These are phyloP conservation scores for Pythium rhizo-oryzae DNA, from an alignment of 352 stramenopile genomes.

Conservation along the genomic window DNA sequence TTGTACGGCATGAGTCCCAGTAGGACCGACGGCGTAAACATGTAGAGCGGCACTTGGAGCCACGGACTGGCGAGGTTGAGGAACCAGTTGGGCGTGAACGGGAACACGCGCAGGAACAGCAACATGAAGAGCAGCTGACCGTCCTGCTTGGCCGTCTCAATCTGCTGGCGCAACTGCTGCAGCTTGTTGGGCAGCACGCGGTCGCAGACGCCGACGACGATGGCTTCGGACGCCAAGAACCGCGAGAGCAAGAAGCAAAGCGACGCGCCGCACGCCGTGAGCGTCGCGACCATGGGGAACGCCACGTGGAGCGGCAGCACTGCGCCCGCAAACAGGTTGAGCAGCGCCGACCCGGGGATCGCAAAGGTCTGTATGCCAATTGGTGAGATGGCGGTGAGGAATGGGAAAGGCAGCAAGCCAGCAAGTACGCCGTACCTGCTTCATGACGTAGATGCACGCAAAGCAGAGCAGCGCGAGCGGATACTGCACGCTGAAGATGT, in stretches of 20 bases:
- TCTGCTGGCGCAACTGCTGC: constrained; percentile 46
- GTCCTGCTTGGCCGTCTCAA: constrained; percentile 49
- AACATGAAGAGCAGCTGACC: constrained; percentile 63
- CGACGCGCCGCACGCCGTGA: constrained; percentile 73
- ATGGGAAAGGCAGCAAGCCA: not conserved
- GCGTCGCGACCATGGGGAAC: constrained; percentile 63
- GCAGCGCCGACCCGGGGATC: constrained; percentile 71
- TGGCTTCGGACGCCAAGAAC: constrained; percentile 55
- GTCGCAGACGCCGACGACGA: constrained; percentile 64
- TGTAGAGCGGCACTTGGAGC: constrained; percentile 63
- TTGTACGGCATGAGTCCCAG: constrained; percentile 84
- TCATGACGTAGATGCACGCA: constrained; percentile 75
- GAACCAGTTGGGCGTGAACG: constrained; percentile 87
- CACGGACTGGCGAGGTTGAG: constrained; percentile 83
- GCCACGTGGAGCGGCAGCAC: constrained; percentile 63
- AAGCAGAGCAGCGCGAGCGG: constrained; percentile 71
- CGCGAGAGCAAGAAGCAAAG: constrained; percentile 77
- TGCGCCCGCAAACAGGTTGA: constrained; percentile 78
- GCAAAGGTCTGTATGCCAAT: constrained; percentile 73
- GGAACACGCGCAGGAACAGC: constrained; percentile 80
- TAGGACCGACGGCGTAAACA: constrained; percentile 69
- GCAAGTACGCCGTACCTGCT: constrained; percentile 48
- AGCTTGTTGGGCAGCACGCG: constrained; percentile 65
- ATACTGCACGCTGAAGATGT: constrained; percentile 65
- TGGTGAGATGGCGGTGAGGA: not conserved